Conservation (phyloP, 805 yeast species). For the Candida loeiensis region DNA sequence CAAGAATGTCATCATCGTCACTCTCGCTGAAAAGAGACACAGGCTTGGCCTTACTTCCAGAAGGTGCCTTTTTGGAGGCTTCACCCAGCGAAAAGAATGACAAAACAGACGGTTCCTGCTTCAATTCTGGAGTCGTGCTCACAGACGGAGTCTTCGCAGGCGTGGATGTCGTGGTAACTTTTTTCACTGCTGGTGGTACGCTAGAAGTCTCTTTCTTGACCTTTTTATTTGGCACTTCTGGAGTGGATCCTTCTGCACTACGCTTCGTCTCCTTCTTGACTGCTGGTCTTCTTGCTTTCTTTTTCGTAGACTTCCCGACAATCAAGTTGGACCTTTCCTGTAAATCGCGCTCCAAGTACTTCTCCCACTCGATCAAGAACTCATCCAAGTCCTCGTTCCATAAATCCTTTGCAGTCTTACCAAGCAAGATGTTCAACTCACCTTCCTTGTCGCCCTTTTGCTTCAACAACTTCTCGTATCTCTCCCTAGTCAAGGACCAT, state of each 20-base stretch:
- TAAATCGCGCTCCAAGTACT: constrained; percentile 64
- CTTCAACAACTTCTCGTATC: constrained; percentile 73
- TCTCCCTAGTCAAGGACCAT: constrained; percentile 88
- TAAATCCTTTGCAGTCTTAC: constrained; percentile 75
- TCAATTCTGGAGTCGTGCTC: constrained; percentile 1
- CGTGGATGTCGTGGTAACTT: constrained; percentile 8
- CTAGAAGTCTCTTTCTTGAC: background rate
- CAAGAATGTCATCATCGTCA: constrained; percentile 32
- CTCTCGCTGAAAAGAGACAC: constrained; percentile 28
- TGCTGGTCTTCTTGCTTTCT: constrained; percentile 11
- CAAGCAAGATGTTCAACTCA: constrained; percentile 64
- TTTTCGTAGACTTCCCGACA: constrained; percentile 19
- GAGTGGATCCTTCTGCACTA: constrained; percentile 1
- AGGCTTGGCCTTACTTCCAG: constrained; percentile 9
- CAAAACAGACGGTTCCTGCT: constrained; percentile 13
- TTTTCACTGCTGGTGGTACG: constrained; percentile 4
- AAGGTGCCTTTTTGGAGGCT: background rate
- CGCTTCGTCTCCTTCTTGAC: constrained; percentile 10
- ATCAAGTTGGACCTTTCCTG: constrained; percentile 51
- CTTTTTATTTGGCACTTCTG: constrained; percentile 9
- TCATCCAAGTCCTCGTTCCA: constrained; percentile 84
- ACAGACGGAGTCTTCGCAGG: too few relatives aligned
- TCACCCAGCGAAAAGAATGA: constrained; percentile 17
- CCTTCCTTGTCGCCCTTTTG: constrained; percentile 71
- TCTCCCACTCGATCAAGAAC: constrained; percentile 63